Evolutionary conservation across 2,329 filamentous ascomycete species (phyloP), one percentile per base, ranked within the genome.

Genomic region (Thelonectria discophora): DNA sequence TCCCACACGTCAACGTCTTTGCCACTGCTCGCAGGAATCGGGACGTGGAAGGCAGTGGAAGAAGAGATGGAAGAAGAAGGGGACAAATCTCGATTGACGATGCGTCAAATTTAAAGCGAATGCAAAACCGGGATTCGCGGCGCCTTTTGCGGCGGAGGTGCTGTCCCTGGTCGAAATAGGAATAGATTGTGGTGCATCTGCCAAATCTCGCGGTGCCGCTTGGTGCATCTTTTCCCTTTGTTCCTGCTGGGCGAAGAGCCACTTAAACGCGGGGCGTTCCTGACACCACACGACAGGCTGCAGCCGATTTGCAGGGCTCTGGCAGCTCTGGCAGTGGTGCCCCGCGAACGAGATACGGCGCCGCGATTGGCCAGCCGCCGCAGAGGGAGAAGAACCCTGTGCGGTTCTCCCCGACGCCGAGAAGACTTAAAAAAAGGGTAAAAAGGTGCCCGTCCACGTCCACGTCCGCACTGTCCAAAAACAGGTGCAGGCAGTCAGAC

Each of bases 211-310:
- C 15, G 34, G 34, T 37, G 34, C 34, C 4, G 6, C 7, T 11
- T 37, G 34, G 34, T 37, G 34, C 34, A 37, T 15, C 34, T 15
- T 37, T 11, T 37, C 34, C 21, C 21, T 24, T 37, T 15, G 34
- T 37, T 37, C 54, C 58, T 53, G 58, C 32, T 57, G 48, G 46
- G 43, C 30, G 64, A 59, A 65, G 21, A 27, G 64, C 73, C 70
- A 73, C 68, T 71, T 68, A 71, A 72, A 73, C 70, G 75, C 71
- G 74, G 74, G 75, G 72, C 73, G 75, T 77, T 75, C 75, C 75
- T 77, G 75, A 70, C 74, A 74, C 67, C 65, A 65, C 62, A 64
- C 65, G 55, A 67, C 67, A 70, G 65, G 70, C 72, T 74, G 74
- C 73, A 74, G 69, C 67, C 68, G 69, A 72, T 74, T 71, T 73